A percentile compares a stretch with the other conserved stretches of the same genome.
phyloP scores from a whole-genome alignment of 73 alveolate species.

The Tetrahymena borealis region DNA sequence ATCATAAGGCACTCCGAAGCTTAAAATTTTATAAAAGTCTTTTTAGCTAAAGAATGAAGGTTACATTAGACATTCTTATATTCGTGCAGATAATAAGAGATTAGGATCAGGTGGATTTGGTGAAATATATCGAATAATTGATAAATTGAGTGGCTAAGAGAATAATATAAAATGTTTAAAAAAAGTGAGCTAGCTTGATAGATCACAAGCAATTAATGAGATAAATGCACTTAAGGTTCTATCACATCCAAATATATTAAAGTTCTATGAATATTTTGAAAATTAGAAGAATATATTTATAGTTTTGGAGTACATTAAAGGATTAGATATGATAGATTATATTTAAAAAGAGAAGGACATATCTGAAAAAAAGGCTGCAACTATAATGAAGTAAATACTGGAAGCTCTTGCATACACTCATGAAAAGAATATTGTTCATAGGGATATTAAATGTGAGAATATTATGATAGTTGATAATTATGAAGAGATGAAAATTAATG shows the following conservation, averaged over 20 bases:
- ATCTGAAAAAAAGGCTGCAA: slow-evolving; percentile 52
- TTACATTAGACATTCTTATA: not conserved
- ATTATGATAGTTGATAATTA: slow-evolving; percentile 16
- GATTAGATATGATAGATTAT: not conserved
- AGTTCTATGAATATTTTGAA: not conserved
- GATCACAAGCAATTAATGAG: not conserved
- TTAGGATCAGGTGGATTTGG: not conserved
- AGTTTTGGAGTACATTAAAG: not conserved
- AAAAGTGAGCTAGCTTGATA: not conserved
- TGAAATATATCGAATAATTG: not conserved
- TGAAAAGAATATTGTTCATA: slow-evolving; percentile 45
- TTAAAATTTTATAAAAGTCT: not conserved
- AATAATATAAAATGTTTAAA: not conserved
- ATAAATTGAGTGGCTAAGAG: not conserved
- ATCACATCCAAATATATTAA: not conserved
- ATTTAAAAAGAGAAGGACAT: slow-evolving; percentile 2
- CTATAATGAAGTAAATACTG: slow-evolving; percentile 40
- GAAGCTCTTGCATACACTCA: slow-evolving; percentile 46
- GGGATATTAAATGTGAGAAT: slow-evolving; percentile 54
- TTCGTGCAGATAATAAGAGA: not conserved
- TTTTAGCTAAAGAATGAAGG: not conserved
- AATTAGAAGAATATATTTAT: not conserved
- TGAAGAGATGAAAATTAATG: not conserved
- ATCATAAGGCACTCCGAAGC: not conserved
- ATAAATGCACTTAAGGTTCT: not conserved